Conservation (phyloP, 495 filamentous ascomycete genomes). For the Penicillium paxilli region DNA sequence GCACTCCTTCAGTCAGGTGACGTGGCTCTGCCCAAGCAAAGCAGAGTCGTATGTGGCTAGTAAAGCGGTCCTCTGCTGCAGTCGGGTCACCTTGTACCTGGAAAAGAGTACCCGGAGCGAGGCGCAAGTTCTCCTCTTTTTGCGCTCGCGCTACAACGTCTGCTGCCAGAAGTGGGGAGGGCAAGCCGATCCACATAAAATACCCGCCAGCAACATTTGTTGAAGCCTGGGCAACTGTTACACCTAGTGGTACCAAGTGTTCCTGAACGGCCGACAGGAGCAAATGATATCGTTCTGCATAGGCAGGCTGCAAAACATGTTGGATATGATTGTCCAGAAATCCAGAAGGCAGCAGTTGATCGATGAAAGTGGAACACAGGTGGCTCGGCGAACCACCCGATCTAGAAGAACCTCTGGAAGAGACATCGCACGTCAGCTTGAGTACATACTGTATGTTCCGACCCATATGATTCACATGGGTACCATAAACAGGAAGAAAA, state of each 20-base stretch:
- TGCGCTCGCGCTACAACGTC: slow-evolving; percentile 56
- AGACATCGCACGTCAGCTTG: slow-evolving; percentile 5
- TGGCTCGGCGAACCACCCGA: slow-evolving; percentile 81
- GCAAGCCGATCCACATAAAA: slow-evolving; percentile 76
- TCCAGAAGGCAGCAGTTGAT: slow-evolving; percentile 55
- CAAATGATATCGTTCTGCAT: slow-evolving; percentile 54
- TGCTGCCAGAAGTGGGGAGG: slow-evolving; percentile 45
- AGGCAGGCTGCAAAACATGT: slow-evolving; percentile 50
- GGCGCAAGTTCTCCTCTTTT: slow-evolving; percentile 58
- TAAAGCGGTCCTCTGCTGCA: slow-evolving; percentile 45
- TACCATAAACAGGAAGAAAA: background rate
- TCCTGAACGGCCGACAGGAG: slow-evolving; percentile 55
- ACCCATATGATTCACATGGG: background rate
- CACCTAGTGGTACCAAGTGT: slow-evolving; percentile 60
- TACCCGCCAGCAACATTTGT: slow-evolving; percentile 62
- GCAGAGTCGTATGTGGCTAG: slow-evolving; percentile 60
- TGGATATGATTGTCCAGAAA: slow-evolving; percentile 49
- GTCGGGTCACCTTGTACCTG: slow-evolving; percentile 59
- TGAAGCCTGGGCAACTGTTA: slow-evolving; percentile 40
- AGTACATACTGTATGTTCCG: too few relatives aligned
- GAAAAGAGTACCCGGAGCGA: slow-evolving; percentile 67
- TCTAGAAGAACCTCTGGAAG: slow-evolving; percentile 58
- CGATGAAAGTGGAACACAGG: slow-evolving; percentile 63
- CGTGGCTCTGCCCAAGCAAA: slow-evolving; percentile 75
- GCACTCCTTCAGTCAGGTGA: slow-evolving; percentile 67